Evolutionary conservation across 805 yeast genomes (phyloP), one percentile per base, ranked within the genome.

Genomic region (Sugiyamaella americana): DNA sequence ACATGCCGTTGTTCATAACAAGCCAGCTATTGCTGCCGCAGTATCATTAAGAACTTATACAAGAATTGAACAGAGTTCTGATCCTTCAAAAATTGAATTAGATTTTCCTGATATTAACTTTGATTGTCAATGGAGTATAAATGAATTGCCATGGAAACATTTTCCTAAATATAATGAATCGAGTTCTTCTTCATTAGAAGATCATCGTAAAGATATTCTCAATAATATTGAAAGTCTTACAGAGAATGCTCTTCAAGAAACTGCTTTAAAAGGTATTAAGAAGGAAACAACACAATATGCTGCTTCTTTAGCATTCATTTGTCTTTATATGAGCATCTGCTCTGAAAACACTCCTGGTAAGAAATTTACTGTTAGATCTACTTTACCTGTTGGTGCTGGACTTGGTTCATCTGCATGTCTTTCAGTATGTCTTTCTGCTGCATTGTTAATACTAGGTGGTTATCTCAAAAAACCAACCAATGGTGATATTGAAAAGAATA

Each of bases 21-120:
- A 80, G 69, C 96, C 96, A 1, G 98, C 97, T 10, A 85, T 93
- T 44, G 98, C 98, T 1, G 97, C 98, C 0, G 93, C 96, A 3
- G 75, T 91, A 6, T 82, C 93, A 4, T 69, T 93, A 48, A 75
- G 96, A 58, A 85, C 97, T 0, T 91, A 87, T 57, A 65, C 89
- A 5, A 66, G 84, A 18, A 93, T 85, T 1, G 71, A 75, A 17
- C 52, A 55, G 1, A 59, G 63, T 11, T 50, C 41, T 22, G 66
- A 71, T 40, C 52, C 69, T 0, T 72, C 75, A 13, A 56, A 60
- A 0, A 70, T 89, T 40, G 69, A 70, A 22, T 68, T 91, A 51
- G 87, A 85, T 54, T 87, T 89, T 63, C 95, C 96, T 4, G 96
- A 88, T 64, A 86, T 91, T 45, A 65, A 72, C 5, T 75, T 91